Conservation (phyloP, 2,329 filamentous ascomycete genomes). For the Aspergillus arachidicola region DNA sequence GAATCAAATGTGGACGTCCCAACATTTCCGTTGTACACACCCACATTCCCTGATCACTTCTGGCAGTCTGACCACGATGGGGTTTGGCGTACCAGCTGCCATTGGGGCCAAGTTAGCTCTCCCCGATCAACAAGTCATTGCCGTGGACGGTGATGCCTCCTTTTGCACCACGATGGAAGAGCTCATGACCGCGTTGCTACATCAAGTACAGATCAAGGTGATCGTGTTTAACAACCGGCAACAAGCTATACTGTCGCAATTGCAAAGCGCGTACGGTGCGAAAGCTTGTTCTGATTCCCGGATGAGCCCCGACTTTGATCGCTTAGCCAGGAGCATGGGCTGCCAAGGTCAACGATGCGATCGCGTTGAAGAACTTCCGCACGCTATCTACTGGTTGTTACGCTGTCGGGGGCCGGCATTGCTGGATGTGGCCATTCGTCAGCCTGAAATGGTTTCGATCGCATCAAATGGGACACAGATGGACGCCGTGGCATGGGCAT, state of each 20-base stretch:
- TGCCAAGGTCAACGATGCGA: background rate
- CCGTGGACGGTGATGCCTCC: background rate
- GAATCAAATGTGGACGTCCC: background rate
- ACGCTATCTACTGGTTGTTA: background rate
- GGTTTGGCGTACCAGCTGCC: background rate
- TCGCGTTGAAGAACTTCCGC: background rate
- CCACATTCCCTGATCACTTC: background rate
- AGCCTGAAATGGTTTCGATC: background rate
- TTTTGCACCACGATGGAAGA: background rate
- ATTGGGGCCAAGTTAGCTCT: background rate
- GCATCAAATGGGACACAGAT: background rate
- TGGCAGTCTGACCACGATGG: background rate
- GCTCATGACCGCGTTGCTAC: constrained; percentile 1
- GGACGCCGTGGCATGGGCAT: background rate
- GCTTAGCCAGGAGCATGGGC: background rate
- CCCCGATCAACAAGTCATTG: background rate
- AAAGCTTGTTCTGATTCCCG: background rate
- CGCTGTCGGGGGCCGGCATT: background rate
- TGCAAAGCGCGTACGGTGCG: background rate
- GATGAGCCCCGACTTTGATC: background rate
- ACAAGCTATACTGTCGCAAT: no score
- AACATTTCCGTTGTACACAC: constrained; percentile 1
- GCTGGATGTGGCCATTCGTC: background rate
- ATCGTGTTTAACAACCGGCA: background rate
- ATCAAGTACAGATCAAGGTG: background rate